Evolutionary conservation across 805 yeast genomes (phyloP).

Genomic region (Pichia gijzeniarum): DNA sequence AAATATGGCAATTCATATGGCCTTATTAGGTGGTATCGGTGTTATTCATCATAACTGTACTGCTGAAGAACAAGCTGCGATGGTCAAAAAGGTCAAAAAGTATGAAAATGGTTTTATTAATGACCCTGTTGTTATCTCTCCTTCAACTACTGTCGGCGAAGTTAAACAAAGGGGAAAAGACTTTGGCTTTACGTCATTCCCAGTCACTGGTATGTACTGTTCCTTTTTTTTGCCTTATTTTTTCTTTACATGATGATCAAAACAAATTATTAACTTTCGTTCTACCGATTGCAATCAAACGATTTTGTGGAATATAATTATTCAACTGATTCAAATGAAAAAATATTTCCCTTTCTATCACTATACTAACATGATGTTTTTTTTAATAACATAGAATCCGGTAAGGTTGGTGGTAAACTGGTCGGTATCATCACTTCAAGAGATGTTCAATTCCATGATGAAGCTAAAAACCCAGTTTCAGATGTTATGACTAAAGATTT

Average conservation of each 20-base stretch:
- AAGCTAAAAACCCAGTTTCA: slow-evolving; percentile 51
- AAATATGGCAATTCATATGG: slow-evolving; percentile 98
- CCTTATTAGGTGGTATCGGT: slow-evolving; percentile 97
- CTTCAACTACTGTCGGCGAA: slow-evolving; percentile 71
- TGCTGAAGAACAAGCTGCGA: slow-evolving; percentile 95
- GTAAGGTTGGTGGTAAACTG: slow-evolving; percentile 81
- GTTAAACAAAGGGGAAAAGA: slow-evolving; percentile 61
- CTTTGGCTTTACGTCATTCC: slow-evolving; percentile 95
- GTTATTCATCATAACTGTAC: slow-evolving; percentile 96
- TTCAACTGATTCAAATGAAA: neutral
- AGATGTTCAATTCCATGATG: slow-evolving; percentile 92
- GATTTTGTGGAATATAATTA: slow-evolving; percentile 81
- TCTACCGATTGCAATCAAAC: slow-evolving; percentile 97
- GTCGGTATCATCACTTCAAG: slow-evolving; percentile 95
- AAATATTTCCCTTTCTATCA: neutral
- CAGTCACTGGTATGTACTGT: slow-evolving; percentile 91
- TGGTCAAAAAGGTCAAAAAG: slow-evolving; percentile 95
- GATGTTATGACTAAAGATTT: slow-evolving; percentile 88
- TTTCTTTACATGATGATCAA: slow-evolving; percentile 46
- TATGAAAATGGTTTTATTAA: slow-evolving; percentile 96
- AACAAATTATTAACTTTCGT: slow-evolving; percentile 84
- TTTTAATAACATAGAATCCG: slow-evolving; percentile 53
- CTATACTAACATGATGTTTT: slow-evolving; percentile 8
- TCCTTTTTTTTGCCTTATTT: slow-evolving; percentile 10
- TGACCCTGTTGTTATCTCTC: slow-evolving; percentile 83